Evolutionary conservation across 768 basidiomycete genomes (phyloP), one percentile per base, ranked within the genome.

Genomic region (Pulveroboletus sp.): DNA sequence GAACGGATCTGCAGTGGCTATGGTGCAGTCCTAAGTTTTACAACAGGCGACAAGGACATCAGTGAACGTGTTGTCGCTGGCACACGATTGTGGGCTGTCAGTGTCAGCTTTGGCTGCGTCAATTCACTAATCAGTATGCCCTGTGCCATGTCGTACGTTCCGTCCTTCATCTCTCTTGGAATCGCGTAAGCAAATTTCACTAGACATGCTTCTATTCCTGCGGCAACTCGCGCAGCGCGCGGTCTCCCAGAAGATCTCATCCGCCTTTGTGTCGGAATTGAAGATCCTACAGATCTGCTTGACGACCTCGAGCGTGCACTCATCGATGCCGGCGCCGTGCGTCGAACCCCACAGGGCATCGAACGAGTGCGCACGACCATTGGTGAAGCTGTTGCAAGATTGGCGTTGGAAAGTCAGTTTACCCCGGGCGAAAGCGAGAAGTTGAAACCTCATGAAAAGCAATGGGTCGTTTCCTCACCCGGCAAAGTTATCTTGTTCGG

Each of bases 41-140:
- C 89, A 54, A 99, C 96, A 3, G 93, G 87, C 26, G 86, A 92
- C 71, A 93, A 90, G 63, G 83, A 77, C 43, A 65, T 97, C 51
- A 94, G 91, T 65, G 93, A 98, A 69, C 80, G 84, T 45, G 88
- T 98, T 53, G 93, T 99, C 8, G 95, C 87, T 6, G 89, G 85
- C 1, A 90, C 96, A 14, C 78, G 93, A 46, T 73, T 99, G 26
- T 99, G 95, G 94, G 91, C 94, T 17, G 97, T 99, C 63, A 92
- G 88, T 54, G 96, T 99, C 60, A 93, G 91, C 65, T 99, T 99
- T 63, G 96, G 96, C 30, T 93, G 90, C 57, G 94, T 99, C 53
- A 99, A 99, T 73, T 93, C 90, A 63, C 68, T 99, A 67, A 98
- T 98, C 71, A 93, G 89, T 56, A 97, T 99, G 95, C 96, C 96